phyloP scores from a whole-genome alignment of 129 eudicot genomes.

The Centella asiatica region DNA sequence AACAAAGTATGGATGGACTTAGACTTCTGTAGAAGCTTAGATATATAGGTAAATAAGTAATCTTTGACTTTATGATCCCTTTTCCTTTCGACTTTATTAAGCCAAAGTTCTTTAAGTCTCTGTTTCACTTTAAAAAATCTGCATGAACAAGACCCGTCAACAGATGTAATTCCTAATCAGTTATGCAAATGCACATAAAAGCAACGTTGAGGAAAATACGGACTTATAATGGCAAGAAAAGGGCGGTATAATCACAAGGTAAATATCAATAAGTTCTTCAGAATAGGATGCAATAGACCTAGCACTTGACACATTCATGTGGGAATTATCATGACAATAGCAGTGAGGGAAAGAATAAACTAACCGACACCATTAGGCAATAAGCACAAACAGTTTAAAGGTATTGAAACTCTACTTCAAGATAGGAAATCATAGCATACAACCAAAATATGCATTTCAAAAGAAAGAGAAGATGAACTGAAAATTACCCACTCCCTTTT shows the following conservation, averaged over 20 bases:
- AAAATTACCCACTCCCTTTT: too few species aligned
- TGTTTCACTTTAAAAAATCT: constrained; percentile 29
- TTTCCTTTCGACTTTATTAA: constrained; percentile 36
- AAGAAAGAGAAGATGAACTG: too few species aligned
- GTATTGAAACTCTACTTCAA: too few species aligned
- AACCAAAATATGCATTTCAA: too few species aligned
- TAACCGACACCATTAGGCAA: too few species aligned
- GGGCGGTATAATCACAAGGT: too few species aligned
- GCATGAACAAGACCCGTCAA: constrained; percentile 31
- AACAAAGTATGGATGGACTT: constrained; percentile 19
- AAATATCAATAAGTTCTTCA: not conserved
- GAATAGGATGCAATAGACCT: not conserved
- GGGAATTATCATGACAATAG: too few species aligned
- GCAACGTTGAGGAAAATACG: not conserved
- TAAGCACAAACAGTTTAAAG: too few species aligned
- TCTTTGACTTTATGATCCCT: constrained; percentile 35
- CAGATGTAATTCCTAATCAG: constrained; percentile 22
- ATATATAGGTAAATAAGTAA: constrained; percentile 18
- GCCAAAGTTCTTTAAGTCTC: constrained; percentile 28
- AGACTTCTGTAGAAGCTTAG: constrained; percentile 28
- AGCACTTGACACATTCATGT: not conserved
- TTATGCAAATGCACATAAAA: not conserved
- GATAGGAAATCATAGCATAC: too few species aligned
- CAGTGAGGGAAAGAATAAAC: too few species aligned
- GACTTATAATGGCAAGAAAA: not conserved